phyloP scores from a whole-genome alignment of 1,139 yeast species.

The Kurtzmaniella natalensis region DNA sequence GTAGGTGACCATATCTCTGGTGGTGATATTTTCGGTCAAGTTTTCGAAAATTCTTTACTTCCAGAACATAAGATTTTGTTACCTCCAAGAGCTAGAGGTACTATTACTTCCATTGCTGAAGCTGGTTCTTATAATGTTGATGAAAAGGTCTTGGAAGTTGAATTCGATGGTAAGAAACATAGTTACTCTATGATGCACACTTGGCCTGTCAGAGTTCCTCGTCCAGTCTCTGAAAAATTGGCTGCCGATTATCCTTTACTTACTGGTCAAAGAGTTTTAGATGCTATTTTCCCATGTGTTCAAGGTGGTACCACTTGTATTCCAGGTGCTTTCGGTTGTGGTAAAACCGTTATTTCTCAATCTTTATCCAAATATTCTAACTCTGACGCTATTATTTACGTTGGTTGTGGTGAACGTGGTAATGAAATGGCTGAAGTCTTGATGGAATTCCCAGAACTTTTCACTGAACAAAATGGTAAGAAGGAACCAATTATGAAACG shows the following conservation, averaged over 20 bases:
- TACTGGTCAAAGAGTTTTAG: constrained; percentile 98
- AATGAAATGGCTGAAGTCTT: constrained; percentile 99
- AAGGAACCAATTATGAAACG: constrained; percentile 99
- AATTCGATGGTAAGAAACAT: constrained; percentile 82
- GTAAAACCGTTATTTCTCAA: constrained; percentile 98
- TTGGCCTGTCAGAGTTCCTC: constrained; percentile 99
- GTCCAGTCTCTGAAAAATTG: constrained; percentile 93
- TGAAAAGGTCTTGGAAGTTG: constrained; percentile 86
- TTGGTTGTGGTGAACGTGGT: constrained; percentile 94
- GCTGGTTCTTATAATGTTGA: constrained; percentile 89
- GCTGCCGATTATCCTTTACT: constrained; percentile 91
- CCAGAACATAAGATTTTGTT: constrained; percentile 89
- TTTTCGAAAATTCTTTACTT: constrained; percentile 87
- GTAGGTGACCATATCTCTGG: constrained; percentile 98
- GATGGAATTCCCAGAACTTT: constrained; percentile 98
- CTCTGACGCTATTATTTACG: constrained; percentile 93
- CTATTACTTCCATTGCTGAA: constrained; percentile 82
- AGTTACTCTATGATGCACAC: constrained; percentile 94
- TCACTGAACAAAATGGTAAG: constrained; percentile 84
- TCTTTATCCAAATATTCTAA: constrained; percentile 94
- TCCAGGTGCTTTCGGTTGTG: constrained; percentile 99
- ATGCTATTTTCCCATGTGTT: constrained; percentile 96
- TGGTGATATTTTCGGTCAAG: constrained; percentile 94
- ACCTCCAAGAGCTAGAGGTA: constrained; percentile 99
- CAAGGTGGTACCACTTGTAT: constrained; percentile 99